phyloP scores from a whole-genome alignment of 805 yeast genomes.

The Ogataea corticis region DNA sequence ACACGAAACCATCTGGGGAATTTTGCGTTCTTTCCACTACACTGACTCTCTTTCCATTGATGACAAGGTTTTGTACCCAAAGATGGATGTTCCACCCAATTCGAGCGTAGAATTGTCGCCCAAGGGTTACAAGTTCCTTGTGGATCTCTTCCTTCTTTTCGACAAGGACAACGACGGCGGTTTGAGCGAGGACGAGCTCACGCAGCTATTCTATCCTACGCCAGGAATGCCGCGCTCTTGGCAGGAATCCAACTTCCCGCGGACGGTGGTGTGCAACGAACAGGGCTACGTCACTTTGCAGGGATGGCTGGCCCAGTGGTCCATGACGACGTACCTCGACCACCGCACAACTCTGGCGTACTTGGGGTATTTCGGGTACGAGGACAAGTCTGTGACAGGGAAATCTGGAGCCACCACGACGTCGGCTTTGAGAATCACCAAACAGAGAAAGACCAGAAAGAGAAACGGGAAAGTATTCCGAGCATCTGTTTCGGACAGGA shows the following conservation, averaged over 20 bases:
- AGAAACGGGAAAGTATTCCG: slow-evolving; percentile 66
- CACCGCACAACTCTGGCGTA: slow-evolving; percentile 83
- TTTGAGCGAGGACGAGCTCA: slow-evolving; percentile 69
- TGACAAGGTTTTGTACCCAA: slow-evolving; percentile 78
- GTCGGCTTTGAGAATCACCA: slow-evolving; percentile 74
- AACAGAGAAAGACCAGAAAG: slow-evolving; percentile 69
- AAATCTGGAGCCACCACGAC: slow-evolving; percentile 24
- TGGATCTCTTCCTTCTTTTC: slow-evolving; percentile 81
- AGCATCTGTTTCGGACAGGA: slow-evolving; percentile 72
- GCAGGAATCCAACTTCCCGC: slow-evolving; percentile 84
- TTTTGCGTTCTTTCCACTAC: slow-evolving; percentile 81
- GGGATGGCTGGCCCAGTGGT: slow-evolving; percentile 99
- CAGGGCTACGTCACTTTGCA: slow-evolving; percentile 88
- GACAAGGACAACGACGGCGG: slow-evolving; percentile 98
- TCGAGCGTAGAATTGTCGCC: slow-evolving; percentile 92
- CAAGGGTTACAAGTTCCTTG: slow-evolving; percentile 86
- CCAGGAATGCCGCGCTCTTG: slow-evolving; percentile 91
- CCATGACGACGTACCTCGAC: slow-evolving; percentile 89
- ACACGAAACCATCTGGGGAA: slow-evolving; percentile 97
- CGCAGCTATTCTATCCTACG: slow-evolving; percentile 75
- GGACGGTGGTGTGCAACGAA: slow-evolving; percentile 85
- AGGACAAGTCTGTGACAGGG: slow-evolving; percentile 35
- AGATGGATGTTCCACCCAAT: slow-evolving; percentile 66
- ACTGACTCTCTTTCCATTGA: slow-evolving; percentile 87
- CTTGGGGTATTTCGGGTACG: slow-evolving; percentile 87